These are phyloP conservation scores for Collybia mongolica DNA, from an alignment of 768 basidiomycete species.

Conservation along the genomic window DNA sequence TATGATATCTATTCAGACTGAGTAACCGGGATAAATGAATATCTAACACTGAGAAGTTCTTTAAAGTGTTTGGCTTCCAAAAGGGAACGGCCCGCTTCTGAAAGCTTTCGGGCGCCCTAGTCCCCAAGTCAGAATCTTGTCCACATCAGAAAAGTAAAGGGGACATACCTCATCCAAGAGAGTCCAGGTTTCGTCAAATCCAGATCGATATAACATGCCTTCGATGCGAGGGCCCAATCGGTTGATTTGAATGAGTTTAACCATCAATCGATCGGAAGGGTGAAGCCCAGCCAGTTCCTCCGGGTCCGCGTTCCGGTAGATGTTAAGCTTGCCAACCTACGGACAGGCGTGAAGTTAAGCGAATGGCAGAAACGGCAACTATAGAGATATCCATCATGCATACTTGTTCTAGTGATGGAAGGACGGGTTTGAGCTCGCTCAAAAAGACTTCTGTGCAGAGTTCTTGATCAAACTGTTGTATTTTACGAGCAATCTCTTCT, in stretches of 20 bases:
- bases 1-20: not conserved
- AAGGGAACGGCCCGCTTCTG: conserved; percentile 77
- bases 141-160: not conserved
- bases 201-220: conserved; percentile 92
- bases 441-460: conserved; percentile 89
- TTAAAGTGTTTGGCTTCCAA: conserved; percentile 86
- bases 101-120: conserved; percentile 79
- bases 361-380: not conserved
- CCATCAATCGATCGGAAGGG: conserved; percentile 94
- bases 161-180: conserved; percentile 75
- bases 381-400: conserved; percentile 8
- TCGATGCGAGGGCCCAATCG: conserved; percentile 85
- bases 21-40: not conserved
- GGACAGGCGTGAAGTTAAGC: not conserved
- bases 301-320: conserved; percentile 82
- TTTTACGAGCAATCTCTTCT: conserved; percentile 80
- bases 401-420: conserved; percentile 92
- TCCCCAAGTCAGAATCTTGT: conserved; percentile 2
- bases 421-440: conserved; percentile 80
- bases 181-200: conserved; percentile 83
- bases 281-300: conserved; percentile 89
- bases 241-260: conserved; percentile 93
- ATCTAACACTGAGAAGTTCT: conserved; percentile 77
- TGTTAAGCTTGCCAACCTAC: conserved; percentile 85
- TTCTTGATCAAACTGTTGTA: conserved; percentile 84